These are phyloP conservation scores for Paramecium octaurelia DNA, from an alignment of 73 alveolate species.

Conservation along the genomic window DNA sequence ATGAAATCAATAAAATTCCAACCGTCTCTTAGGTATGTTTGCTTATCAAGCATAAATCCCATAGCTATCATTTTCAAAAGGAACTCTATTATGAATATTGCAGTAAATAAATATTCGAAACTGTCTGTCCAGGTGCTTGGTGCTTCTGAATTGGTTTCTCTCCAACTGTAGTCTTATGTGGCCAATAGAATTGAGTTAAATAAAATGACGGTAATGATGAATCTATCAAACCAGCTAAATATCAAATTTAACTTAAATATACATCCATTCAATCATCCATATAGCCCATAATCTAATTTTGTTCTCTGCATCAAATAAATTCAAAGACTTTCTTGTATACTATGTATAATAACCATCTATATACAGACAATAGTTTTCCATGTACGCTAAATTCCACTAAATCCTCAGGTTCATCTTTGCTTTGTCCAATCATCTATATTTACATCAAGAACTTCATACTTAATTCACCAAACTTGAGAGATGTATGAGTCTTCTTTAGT, in stretches of 20 bases:
- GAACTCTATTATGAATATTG: constrained; percentile 61
- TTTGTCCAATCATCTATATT: background rate
- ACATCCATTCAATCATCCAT: constrained; percentile 47
- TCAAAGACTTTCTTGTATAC: background rate
- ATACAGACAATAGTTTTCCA: background rate
- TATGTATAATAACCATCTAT: background rate
- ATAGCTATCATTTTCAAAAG: constrained; percentile 60
- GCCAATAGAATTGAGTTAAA: constrained; percentile 18
- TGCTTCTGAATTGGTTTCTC: background rate
- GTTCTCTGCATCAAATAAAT: background rate
- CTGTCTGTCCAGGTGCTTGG: constrained; percentile 11
- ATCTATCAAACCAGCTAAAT: constrained; percentile 25
- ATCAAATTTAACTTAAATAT: background rate
- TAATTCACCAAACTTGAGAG: background rate
- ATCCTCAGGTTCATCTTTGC: background rate
- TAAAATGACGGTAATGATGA: background rate
- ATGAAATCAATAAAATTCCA: constrained; percentile 82
- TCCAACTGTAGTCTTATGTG: constrained; percentile 1
- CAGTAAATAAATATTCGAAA: constrained; percentile 48
- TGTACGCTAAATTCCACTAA: background rate
- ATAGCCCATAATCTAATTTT: constrained; percentile 17
- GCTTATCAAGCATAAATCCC: constrained; percentile 61
- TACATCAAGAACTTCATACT: background rate
- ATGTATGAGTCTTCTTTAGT: background rate
- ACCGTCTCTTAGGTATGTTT: constrained; percentile 79